Evolutionary conservation across 345 rosid species (phyloP), one percentile per base, ranked within the genome.

Genomic region (Eutrema yunnanense): DNA sequence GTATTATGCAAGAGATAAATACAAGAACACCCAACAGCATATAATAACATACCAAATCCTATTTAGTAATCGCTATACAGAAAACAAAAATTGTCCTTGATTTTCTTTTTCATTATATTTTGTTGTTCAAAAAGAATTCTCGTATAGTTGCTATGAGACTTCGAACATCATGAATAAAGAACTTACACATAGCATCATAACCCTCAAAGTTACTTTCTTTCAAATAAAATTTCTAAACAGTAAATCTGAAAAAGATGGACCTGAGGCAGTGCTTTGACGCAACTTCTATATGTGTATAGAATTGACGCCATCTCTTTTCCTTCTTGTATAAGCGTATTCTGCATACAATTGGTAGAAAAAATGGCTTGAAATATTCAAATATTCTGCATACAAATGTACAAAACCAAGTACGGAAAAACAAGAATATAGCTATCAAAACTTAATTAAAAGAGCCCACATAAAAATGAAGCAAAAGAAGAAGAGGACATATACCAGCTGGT

Each of bases 231-330:
- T 33, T 38, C 51, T 30, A 29, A 8, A 71, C 2, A 5, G 49
- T 51, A 49, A 62, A 71, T 2, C 62, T 41, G 64, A 29, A 44
- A 50, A 46, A 51, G 16, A 48, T 29, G 44, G 50, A 89, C 99
- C 99, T 95, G 99, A 81, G 99, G 98, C 61, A 95, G 87, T 6
- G 99, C 99, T 92, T 95, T 95, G 67, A 95, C 98, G 60, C 99
- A 95, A 67, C 97, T 92, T 72, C 99, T 92, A 73, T 95, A 95
- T 2, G 99, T 90, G 75, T 92, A 95, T 69, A 95, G 96, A 75
- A 95, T 89, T 1, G 99, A 95, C 6, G 94, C 81, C 99, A 92
- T 95, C 85, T 92, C 99, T 80, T 85, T 90, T 51, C 99, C 99
- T 81, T 95, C 99, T 73, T 88, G 89, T 77, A 92, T 70, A 81